These are phyloP conservation scores for Centella asiatica DNA, from an alignment of 129 eudicot genomes.

Conservation along the genomic window DNA sequence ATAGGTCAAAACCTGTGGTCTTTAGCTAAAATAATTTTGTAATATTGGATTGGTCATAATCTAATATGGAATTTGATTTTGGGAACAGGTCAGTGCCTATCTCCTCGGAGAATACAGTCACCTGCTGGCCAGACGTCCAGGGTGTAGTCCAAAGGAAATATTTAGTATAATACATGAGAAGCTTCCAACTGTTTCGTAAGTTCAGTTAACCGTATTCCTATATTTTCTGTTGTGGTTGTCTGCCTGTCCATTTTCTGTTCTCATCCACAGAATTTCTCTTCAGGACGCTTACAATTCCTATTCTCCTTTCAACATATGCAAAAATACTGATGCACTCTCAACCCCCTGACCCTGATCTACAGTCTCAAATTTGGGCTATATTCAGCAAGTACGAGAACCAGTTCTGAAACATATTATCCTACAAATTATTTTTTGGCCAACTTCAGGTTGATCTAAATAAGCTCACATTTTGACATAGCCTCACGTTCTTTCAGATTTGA, in stretches of 20 bases:
- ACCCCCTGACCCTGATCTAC: slow-evolving; percentile 80
- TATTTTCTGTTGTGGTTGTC: slow-evolving; percentile 11
- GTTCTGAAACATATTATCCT: background rate
- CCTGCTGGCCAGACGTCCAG: slow-evolving; percentile 93
- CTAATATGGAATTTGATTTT: slow-evolving; percentile 4
- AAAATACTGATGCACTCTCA: slow-evolving; percentile 94
- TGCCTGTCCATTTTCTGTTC: background rate
- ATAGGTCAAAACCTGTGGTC: background rate
- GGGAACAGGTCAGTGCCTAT: slow-evolving; percentile 79
- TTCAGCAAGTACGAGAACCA: slow-evolving; percentile 64
- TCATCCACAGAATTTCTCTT: slow-evolving; percentile 16
- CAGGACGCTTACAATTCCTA: slow-evolving; percentile 84
- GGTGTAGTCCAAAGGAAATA: slow-evolving; percentile 85
- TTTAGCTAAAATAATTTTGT: background rate
- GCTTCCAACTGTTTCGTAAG: slow-evolving; percentile 96
- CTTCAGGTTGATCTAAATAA: slow-evolving; percentile 1
- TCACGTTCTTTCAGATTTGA: slow-evolving; percentile 50
- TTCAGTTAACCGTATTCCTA: background rate
- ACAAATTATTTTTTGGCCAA: background rate
- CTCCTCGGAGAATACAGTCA: slow-evolving; percentile 98
- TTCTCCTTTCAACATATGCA: slow-evolving; percentile 91
- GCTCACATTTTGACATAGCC: slow-evolving; percentile 8
- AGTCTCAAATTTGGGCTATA: slow-evolving; percentile 82
- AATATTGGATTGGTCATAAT: background rate
- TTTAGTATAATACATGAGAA: slow-evolving; percentile 81